Evolutionary conservation across 805 yeast genomes (phyloP).

Genomic region (Nakazawaea laoshanensis): DNA sequence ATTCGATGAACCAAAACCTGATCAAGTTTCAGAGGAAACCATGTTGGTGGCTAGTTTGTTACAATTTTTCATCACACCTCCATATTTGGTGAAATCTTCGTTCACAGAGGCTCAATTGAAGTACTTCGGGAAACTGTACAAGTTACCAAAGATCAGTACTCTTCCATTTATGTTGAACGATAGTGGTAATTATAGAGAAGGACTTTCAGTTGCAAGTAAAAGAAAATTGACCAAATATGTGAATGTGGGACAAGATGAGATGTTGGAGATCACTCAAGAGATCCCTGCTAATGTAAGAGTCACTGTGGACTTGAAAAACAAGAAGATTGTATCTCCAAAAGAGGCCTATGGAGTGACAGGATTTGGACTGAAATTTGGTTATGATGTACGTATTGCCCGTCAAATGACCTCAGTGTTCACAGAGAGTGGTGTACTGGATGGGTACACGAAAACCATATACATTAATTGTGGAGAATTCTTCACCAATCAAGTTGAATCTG

Average conservation of each 20-base stretch:
- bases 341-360: constrained; percentile 65
- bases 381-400: constrained; percentile 61
- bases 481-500: constrained; percentile 15
- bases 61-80: constrained; percentile 81
- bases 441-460: constrained; percentile 62
- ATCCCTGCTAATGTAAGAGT: constrained; percentile 77
- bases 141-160: constrained; percentile 62
- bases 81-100: constrained; percentile 59
- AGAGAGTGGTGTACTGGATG: constrained; percentile 53
- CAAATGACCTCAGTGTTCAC: constrained; percentile 60
- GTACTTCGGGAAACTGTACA: constrained; percentile 55
- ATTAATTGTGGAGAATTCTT: constrained; percentile 63
- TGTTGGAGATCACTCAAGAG: constrained; percentile 46
- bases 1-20: constrained; percentile 11
- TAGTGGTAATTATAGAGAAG: constrained; percentile 45
- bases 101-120: constrained; percentile 38
- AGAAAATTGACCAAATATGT: constrained; percentile 60
- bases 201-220: constrained; percentile 48
- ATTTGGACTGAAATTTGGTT: constrained; percentile 58
- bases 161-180: constrained; percentile 64
- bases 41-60: constrained; percentile 59
- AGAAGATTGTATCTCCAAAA: constrained; percentile 58
- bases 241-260: constrained; percentile 59
- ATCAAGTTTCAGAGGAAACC: constrained; percentile 25
- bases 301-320: constrained; percentile 59